Base-by-base conservation (phyloP, 1,139 yeast species). In the Saccharomyces hybrid region DNA sequence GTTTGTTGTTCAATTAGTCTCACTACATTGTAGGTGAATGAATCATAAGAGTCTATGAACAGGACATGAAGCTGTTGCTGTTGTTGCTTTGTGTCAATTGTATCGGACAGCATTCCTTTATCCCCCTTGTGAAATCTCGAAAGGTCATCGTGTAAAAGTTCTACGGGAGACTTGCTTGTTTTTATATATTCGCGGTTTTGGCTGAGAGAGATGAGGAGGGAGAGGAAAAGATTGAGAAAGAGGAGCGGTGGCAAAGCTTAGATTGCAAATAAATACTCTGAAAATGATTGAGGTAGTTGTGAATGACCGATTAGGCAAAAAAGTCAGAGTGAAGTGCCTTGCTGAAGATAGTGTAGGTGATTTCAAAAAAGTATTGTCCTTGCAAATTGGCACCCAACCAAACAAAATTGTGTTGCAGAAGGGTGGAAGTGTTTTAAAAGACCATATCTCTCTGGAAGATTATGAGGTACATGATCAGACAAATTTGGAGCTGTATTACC, bases 401-500 rank as follows among this genome's bases (percentile, higher is more conserved):
- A 74, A 80, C 49, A 88, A 88, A 69, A 74, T 84, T 60, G 78
- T 83, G 1, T 71, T 88, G 60, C 87, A 86, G 68, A 88, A 86
- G 64, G 95, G 95, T 27, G 85, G 90, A 65, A 85, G 83, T 57
- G 81, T 88, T 0, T 84, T 82, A 70, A 91, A 91, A 68, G 95
- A 93, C 65, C 98, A 90, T 66, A 91, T 93, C 56, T 78, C 91
- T 0, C 75, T 93, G 53, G 96, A 86, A 26, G 99, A 93, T 69
- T 93, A 95, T 68, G 99, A 93, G 70, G 82, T 93, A 14, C 96
- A 90, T 66, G 86, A 90, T 69, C 96, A 96, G 23, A 85, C 87
- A 62, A 88, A 85, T 68, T 73, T 93, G 62, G 99, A 93, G 70
- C 73, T 93, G 66, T 93, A 88, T 64, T 86, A 86, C 66, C 75